Conservation (phyloP, 192 early-diverging fungal genomes). For the Backusella morwellensis region DNA sequence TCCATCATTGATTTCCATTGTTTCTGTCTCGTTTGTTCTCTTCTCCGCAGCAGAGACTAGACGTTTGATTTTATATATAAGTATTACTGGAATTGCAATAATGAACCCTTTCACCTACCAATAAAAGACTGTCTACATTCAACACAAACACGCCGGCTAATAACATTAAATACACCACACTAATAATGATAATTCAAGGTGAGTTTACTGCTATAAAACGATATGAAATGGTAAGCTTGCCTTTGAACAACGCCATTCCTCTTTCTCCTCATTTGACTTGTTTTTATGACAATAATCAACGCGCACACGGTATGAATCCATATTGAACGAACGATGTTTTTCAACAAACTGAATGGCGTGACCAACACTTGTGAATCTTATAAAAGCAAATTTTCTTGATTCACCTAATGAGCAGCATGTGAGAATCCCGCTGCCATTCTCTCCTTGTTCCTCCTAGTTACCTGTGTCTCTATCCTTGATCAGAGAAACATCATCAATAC, state of each 20-base stretch:
- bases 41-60: conserved; percentile 13
- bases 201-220: background rate
- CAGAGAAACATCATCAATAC: conserved; percentile 37
- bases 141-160: conserved; percentile 22
- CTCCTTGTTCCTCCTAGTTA: background rate
- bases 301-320: conserved; percentile 32
- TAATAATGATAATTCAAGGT: background rate
- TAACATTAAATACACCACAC: conserved; percentile 28
- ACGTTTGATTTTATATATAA: background rate
- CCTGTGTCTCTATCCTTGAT: conserved; percentile 42
- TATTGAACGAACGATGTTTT: conserved; percentile 31
- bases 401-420: conserved; percentile 17
- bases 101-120: conserved; percentile 5
- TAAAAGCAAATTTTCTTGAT: conserved; percentile 44
- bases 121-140: conserved; percentile 24
- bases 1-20: conserved; percentile 56
- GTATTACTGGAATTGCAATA: too few relatives aligned
- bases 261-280: conserved; percentile 18
- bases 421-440: background rate
- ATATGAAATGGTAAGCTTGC: background rate
- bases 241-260: conserved; percentile 31
- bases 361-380: conserved; percentile 43
- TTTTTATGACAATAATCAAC: conserved; percentile 37
- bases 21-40: conserved; percentile 23
- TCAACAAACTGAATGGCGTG: conserved; percentile 43